Percentiles rank a stretch among this genome's conserved stretches.
phyloP scores from a whole-genome alignment of 2,329 filamentous ascomycete species.

The Chalara sp. region DNA sequence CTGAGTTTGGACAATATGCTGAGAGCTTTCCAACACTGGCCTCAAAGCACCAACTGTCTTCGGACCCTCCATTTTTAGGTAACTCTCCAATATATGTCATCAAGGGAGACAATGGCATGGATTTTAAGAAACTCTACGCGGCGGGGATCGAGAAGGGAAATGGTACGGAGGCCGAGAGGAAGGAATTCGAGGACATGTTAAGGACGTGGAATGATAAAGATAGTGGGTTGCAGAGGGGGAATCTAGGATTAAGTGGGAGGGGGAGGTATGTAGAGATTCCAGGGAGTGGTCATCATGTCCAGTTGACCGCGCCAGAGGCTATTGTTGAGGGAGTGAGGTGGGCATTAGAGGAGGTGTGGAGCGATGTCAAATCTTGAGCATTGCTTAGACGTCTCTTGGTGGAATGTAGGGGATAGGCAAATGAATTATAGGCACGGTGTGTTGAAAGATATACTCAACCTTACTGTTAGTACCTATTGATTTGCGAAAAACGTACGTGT shows the following conservation, averaged over 20 bases:
- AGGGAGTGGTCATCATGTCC: constrained; percentile 30
- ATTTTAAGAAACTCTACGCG: constrained; percentile 20
- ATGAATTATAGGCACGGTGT: no score
- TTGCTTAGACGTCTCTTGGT: no score
- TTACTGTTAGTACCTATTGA: no score
- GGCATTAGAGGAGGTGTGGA: not conserved
- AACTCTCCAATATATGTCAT: constrained; percentile 16
- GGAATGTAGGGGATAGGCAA: no score
- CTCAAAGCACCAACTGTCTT: constrained; percentile 20
- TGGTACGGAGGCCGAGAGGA: constrained; percentile 28
- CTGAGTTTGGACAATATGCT: constrained; percentile 7
- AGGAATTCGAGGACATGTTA: constrained; percentile 22
- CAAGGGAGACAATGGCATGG: not conserved
- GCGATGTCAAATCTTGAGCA: no score
- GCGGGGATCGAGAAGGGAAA: constrained; percentile 27
- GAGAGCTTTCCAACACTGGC: constrained; percentile 23
- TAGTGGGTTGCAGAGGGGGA: constrained; percentile 23
- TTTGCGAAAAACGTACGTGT: no score
- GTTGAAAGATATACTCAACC: no score
- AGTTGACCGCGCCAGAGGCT: constrained; percentile 29
- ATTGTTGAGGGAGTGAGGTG: constrained; percentile 27
- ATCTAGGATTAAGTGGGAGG: constrained; percentile 24
- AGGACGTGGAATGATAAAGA: constrained; percentile 21
- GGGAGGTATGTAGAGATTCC: constrained; percentile 23
- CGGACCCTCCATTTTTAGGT: constrained; percentile 21